Percentiles rank a stretch among this genome's conserved stretches.
Evolutionary conservation across 768 basidiomycete genomes (phyloP).

Genomic region (Pluteus cervinus): DNA sequence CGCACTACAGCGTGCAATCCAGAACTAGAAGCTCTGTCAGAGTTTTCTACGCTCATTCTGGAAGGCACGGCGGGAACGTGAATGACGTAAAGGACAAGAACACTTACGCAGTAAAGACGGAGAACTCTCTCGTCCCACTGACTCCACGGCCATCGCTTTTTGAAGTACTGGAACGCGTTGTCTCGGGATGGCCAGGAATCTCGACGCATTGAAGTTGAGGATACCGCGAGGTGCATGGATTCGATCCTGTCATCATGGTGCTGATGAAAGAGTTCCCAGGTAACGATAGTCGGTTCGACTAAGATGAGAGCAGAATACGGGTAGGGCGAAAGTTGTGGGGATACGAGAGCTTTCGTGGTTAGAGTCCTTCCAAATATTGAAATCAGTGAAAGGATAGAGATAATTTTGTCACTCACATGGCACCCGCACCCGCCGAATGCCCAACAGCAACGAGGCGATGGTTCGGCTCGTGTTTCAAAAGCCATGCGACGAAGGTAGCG

Average conservation of each 20-base stretch:
- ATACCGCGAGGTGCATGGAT: constrained; percentile 30
- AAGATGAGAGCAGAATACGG: constrained; percentile 34
- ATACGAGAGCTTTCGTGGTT: constrained; percentile 28
- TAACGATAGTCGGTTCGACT: constrained; percentile 38
- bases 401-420: no score
- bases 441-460: constrained; percentile 34
- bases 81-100: background rate
- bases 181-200: constrained; percentile 34
- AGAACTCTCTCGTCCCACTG: constrained; percentile 38
- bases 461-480: constrained; percentile 22
- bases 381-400: background rate
- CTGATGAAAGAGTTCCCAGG: constrained; percentile 28
- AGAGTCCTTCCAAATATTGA: constrained; percentile 24
- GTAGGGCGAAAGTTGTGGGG: constrained; percentile 13
- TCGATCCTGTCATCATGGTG: constrained; percentile 31
- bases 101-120: constrained; percentile 30
- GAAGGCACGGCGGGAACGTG: background rate
- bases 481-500: constrained; percentile 21
- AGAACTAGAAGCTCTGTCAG: no score
- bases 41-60: no score
- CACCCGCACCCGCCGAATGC: constrained; percentile 38
- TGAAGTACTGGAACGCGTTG: constrained; percentile 36
- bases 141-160: constrained; percentile 39
- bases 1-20: no score
- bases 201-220: constrained; percentile 28